These are phyloP conservation scores for Taiozyma onychis DNA, from an alignment of 1,139 yeast species.

Conservation along the genomic window DNA sequence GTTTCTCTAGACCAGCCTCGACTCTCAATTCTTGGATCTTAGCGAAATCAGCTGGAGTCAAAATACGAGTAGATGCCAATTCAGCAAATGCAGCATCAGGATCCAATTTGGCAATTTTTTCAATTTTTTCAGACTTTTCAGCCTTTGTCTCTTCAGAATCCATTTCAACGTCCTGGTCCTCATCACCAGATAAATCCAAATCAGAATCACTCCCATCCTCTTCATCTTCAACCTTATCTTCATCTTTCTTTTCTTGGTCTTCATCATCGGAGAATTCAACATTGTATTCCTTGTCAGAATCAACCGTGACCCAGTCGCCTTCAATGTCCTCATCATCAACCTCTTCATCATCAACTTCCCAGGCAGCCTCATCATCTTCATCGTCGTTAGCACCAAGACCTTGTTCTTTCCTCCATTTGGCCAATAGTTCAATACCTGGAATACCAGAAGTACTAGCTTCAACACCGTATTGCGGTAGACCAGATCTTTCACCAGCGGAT, in stretches of 20 bases:
- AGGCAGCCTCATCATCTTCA: constrained; percentile 56
- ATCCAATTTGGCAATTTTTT: constrained; percentile 15
- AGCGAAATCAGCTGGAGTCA: constrained; percentile 97
- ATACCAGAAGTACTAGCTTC: constrained; percentile 60
- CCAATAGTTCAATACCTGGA: constrained; percentile 86
- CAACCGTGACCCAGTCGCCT: constrained; percentile 51
- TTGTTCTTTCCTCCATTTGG: constrained; percentile 79
- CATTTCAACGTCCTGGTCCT: constrained; percentile 17
- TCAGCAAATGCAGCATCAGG: constrained; percentile 49
- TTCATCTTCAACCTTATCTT: constrained; percentile 26
- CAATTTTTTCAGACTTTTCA: constrained; percentile 20
- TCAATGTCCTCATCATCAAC: constrained; percentile 39
- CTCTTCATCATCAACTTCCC: constrained; percentile 46
- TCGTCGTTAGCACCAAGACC: constrained; percentile 53
- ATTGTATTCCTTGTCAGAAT: constrained; percentile 48
- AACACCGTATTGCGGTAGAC: constrained; percentile 66
- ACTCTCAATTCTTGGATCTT: constrained; percentile 81
- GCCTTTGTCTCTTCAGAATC: constrained; percentile 17
- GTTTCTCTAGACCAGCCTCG: constrained; percentile 78
- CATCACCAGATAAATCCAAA: constrained; percentile 25
- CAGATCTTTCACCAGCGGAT: constrained; percentile 45
- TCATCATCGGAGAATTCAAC: constrained; percentile 42
- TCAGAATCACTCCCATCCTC: constrained; percentile 35
- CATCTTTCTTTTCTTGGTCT: constrained; percentile 31
- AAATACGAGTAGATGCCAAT: constrained; percentile 65